Percentiles rank a stretch among this genome's conserved stretches.
Conservation (phyloP, 495 filamentous ascomycete species). For the Neurospora sp. region DNA sequence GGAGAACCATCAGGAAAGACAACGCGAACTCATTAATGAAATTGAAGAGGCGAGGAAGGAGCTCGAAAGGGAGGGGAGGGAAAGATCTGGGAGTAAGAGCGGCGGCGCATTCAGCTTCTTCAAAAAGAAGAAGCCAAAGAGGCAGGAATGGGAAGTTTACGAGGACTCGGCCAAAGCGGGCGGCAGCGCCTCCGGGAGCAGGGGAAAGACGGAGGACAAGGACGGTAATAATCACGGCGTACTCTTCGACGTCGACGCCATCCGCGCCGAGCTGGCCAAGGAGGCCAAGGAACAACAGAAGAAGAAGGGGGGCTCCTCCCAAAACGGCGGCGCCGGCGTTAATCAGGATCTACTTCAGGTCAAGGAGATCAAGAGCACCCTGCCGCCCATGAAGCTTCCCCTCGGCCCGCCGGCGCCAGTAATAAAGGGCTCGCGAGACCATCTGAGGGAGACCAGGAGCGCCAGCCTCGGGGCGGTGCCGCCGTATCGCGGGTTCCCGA, state of each 20-base stretch:
- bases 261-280: slow-evolving; percentile 72
- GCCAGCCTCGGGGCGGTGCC: slow-evolving; percentile 23
- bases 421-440: slow-evolving; percentile 24
- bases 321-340: slow-evolving; percentile 1
- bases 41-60: slow-evolving; percentile 90
- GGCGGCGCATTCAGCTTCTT: slow-evolving; percentile 62
- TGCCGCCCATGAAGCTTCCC: slow-evolving; percentile 78
- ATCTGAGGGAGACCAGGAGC: slow-evolving; percentile 41
- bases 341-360: slow-evolving; percentile 49
- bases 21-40: slow-evolving; percentile 89
- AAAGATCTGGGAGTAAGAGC: slow-evolving; percentile 1
- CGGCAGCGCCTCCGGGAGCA: slow-evolving; percentile 8
- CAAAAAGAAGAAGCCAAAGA: slow-evolving; percentile 57
- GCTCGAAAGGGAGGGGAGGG: slow-evolving; percentile 52
- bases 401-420: slow-evolving; percentile 10
- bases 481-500: slow-evolving; percentile 17
- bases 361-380: slow-evolving; percentile 73
- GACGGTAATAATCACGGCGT: slow-evolving; percentile 47
- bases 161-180: slow-evolving; percentile 40
- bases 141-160: slow-evolving; percentile 95
- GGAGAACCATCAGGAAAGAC: slow-evolving; percentile 77
- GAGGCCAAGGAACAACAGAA: slow-evolving; percentile 56
- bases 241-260: slow-evolving; percentile 93
- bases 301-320: neutral
- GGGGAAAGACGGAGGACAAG: slow-evolving; percentile 29